Conservation (phyloP, 1,284 basidiomycete species). For the Ganoderma sinense region DNA sequence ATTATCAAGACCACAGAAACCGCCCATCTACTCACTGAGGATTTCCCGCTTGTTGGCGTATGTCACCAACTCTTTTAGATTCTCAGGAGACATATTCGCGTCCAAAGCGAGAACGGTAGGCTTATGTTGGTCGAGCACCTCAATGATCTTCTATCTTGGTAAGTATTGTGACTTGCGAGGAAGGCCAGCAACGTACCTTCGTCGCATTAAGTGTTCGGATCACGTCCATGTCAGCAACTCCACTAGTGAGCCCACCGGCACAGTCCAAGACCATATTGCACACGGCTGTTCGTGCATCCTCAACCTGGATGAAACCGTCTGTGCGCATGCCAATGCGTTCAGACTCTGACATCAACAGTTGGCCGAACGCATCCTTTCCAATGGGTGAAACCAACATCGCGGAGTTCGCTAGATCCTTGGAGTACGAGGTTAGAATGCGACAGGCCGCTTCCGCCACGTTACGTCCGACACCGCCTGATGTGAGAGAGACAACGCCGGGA, state of each 20-base stretch:
- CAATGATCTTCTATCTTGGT: slow-evolving; percentile 48
- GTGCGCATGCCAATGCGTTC: slow-evolving; percentile 74
- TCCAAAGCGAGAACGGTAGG: slow-evolving; percentile 83
- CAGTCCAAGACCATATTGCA: slow-evolving; percentile 87
- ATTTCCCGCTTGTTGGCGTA: slow-evolving; percentile 56
- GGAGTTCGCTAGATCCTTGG: slow-evolving; percentile 39
- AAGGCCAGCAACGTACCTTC: slow-evolving; percentile 47
- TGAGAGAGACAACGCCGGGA: slow-evolving; percentile 78
- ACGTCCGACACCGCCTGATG: slow-evolving; percentile 91
- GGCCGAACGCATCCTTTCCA: slow-evolving; percentile 76
- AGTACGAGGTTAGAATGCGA: slow-evolving; percentile 55
- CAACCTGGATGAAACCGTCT: slow-evolving; percentile 73
- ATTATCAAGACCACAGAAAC: neutral
- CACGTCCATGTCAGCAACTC: slow-evolving; percentile 93
- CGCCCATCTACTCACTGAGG: slow-evolving; percentile 53
- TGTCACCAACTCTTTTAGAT: slow-evolving; percentile 60
- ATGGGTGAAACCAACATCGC: slow-evolving; percentile 69
- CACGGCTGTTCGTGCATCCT: slow-evolving; percentile 67
- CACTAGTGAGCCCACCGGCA: slow-evolving; percentile 77
- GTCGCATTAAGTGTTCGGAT: slow-evolving; percentile 58
- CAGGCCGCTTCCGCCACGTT: slow-evolving; percentile 94
- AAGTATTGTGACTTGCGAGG: neutral
- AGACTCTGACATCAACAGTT: slow-evolving; percentile 66
- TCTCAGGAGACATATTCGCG: slow-evolving; percentile 73
- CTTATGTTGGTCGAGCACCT: slow-evolving; percentile 47